Evolutionary conservation across 768 basidiomycete genomes (phyloP).

Genomic region (Tylopilus subfusipes): DNA sequence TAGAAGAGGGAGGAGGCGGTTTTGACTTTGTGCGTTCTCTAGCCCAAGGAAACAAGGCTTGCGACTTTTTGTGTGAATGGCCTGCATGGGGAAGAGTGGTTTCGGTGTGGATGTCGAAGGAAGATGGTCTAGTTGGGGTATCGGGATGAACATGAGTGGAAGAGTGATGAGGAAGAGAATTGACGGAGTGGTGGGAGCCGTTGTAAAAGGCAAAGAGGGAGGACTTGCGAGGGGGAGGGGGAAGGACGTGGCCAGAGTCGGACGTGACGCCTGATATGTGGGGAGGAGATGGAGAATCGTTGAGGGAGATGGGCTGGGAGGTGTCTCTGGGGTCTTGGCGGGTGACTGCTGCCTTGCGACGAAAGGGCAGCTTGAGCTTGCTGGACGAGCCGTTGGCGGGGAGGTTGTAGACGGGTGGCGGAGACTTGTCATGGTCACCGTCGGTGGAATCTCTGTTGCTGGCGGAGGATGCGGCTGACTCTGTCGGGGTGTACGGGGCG

Average conservation of each 20-base stretch:
- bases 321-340: constrained; percentile 9
- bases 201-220: constrained; percentile 60
- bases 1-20: constrained; percentile 28
- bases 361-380: constrained; percentile 45
- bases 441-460: constrained; percentile 29
- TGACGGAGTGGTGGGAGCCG: constrained; percentile 49
- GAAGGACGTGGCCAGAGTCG: constrained; percentile 42
- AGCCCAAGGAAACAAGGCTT: constrained; percentile 35
- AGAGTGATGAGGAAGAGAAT: constrained; percentile 54
- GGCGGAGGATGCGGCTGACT: constrained; percentile 13
- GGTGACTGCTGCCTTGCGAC: constrained; percentile 31
- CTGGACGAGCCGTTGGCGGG: constrained; percentile 36
- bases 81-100: constrained; percentile 14
- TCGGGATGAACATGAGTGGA: constrained; percentile 16
- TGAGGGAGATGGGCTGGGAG: constrained; percentile 11
- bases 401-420: constrained; percentile 20
- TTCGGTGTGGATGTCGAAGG: constrained; percentile 10
- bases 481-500: not conserved
- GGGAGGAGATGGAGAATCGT: constrained; percentile 29
- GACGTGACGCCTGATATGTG: constrained; percentile 39
- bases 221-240: constrained; percentile 61
- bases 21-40: constrained; percentile 37
- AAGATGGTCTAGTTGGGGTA: constrained; percentile 18
- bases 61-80: constrained; percentile 32
- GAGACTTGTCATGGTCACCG: constrained; percentile 27